Conservation (phyloP, 306 rosid species). For the Morella rubra region DNA sequence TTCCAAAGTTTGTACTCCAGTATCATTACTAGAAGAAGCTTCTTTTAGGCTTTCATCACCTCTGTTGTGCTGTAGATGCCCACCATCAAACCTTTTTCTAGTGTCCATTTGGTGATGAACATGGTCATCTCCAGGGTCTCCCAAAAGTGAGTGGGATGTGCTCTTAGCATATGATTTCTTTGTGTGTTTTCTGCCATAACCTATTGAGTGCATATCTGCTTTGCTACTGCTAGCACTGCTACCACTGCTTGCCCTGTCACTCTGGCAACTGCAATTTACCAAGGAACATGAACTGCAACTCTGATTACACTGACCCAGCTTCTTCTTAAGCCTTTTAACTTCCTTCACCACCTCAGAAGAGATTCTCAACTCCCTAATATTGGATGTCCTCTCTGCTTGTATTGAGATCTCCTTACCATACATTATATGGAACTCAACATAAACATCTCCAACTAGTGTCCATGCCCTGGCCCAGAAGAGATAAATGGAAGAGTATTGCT, state of each 20-base stretch:
- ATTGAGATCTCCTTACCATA: constrained; percentile 48
- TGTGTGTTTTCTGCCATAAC: constrained; percentile 61
- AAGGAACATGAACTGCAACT: constrained; percentile 83
- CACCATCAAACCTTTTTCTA: constrained; percentile 33
- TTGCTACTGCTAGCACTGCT: constrained; percentile 89
- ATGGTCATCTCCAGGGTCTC: constrained; percentile 43
- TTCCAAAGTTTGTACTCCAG: constrained; percentile 32
- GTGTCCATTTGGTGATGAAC: constrained; percentile 33
- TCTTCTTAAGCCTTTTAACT: constrained; percentile 92
- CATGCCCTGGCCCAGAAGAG: constrained; percentile 97
- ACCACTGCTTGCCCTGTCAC: constrained; percentile 97
- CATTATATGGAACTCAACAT: constrained; percentile 63
- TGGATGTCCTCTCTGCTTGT: constrained; percentile 50
- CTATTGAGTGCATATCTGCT: constrained; percentile 33
- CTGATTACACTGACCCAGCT: constrained; percentile 63
- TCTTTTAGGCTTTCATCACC: constrained; percentile 25
- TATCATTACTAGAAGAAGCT: constrained; percentile 19
- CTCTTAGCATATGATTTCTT: constrained; percentile 50
- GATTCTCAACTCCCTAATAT: constrained; percentile 67
- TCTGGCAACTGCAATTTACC: constrained; percentile 94
- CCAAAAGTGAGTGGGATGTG: constrained; percentile 38
- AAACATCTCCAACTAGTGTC: constrained; percentile 86
- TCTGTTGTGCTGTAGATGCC: constrained; percentile 32
- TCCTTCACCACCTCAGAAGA: constrained; percentile 92
- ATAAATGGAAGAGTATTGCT: constrained; percentile 68